These are phyloP conservation scores for Amoebophrya sp. DNA, from an alignment of 169 alveolate genomes.

Conservation along the genomic window DNA sequence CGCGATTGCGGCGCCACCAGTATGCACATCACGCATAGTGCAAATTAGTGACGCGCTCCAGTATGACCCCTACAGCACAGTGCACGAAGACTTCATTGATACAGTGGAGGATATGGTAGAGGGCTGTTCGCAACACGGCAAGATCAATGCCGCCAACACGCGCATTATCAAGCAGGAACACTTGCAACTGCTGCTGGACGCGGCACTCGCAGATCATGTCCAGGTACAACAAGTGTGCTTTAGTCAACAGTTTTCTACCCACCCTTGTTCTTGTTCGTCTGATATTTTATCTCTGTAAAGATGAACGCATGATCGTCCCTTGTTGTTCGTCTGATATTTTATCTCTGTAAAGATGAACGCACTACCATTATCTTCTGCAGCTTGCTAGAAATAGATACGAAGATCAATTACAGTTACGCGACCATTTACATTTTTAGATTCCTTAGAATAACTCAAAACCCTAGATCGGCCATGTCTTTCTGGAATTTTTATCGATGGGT, in stretches of 20 bases:
- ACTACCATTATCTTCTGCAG: no score
- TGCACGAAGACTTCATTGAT: not conserved
- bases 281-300: no score
- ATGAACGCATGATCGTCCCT: no score
- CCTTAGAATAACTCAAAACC: no score
- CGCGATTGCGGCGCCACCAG: constrained; percentile 10
- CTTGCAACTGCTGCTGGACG: not conserved
- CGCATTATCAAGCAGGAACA: not conserved
- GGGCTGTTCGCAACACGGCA: constrained; percentile 11
- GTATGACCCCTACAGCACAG: not conserved
- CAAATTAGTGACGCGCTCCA: not conserved
- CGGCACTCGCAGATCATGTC: not conserved
- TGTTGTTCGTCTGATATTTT: no score
- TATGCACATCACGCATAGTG: not conserved
- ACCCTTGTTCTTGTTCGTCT: no score
- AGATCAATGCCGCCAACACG: not conserved
- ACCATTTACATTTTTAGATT: no score
- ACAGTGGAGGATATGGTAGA: not conserved
- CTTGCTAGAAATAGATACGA: no score
- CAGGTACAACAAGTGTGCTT: no score
- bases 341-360: no score
- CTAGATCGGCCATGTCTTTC: not conserved
- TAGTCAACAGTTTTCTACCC: no score
- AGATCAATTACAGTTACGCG: no score
- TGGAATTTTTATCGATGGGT: not conserved